Base-by-base conservation (phyloP, 345 rosid species). In the Crucihimalaya himalaica region DNA sequence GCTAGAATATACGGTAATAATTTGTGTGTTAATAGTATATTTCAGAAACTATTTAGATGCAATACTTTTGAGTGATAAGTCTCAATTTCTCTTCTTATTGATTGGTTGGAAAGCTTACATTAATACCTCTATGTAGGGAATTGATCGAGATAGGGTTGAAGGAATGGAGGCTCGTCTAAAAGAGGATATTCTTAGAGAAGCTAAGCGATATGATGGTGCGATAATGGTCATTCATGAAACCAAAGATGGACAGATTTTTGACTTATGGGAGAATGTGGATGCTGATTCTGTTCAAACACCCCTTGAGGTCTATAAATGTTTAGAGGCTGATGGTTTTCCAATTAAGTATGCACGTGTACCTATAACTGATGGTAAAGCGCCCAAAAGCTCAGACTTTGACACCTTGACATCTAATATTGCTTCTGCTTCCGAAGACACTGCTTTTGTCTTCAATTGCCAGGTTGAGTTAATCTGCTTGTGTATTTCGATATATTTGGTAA, bases 391-490 rank as follows among this genome's bases (percentile, higher is more conserved):
- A 19, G 98, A 88, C 73, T 89, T 89, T 45, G 98, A 94, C 81
- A 81, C 83, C 21, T 73, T 94, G 85, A 92, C 88, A 8, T 62
- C 78, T 31, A 91, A 91, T 82, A 84, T 94, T 53, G 82, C 92
- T 84, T 89, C 97, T 82, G 96, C 97, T 80, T 87, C 96, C 68
- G 73, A 85, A 86, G 89, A 91, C 79, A 85, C 97, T 61, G 90
- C 97, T 70, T 89, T 91, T 63, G 93, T 94, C 75, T 94, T 94
- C 87, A 94, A 94, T 84, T 94, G 97, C 84, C 98, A 94, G 97
- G 98, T 94, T 63, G 70, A 72, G 39, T 28, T 63, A 27, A 59
- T 59, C 57, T 66, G 11, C 56, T 20, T 65, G 25, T 37, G 42
- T 65, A 39, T 66, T 23, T 78, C 8, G 29, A 60, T 64, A 61